These are phyloP conservation scores for Saccharomycopsis hybrid DNA, from an alignment of 1,139 yeast species.

Conservation along the genomic window DNA sequence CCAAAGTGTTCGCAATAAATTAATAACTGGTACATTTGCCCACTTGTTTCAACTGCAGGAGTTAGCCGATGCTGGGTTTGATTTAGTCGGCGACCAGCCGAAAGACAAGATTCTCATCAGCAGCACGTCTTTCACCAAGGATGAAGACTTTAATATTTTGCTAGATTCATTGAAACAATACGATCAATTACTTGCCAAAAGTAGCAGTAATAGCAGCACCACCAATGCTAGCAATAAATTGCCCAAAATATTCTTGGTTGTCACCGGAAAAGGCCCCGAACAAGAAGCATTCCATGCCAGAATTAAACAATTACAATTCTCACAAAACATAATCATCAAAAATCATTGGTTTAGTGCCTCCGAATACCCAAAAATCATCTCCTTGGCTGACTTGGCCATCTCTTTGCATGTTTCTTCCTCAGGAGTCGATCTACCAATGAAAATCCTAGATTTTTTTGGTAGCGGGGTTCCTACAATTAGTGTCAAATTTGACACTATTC, in stretches of 20 bases:
- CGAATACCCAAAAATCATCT: conserved; percentile 73
- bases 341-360: conserved; percentile 74
- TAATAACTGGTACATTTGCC: background rate
- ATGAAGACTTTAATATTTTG: conserved; percentile 75
- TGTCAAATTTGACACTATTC: conserved; percentile 64
- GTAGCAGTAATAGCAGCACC: background rate
- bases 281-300: conserved; percentile 42
- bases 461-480: conserved; percentile 92
- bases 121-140: conserved; percentile 93
- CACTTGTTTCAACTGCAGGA: conserved; percentile 1
- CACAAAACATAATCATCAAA: conserved; percentile 45
- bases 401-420: conserved; percentile 89
- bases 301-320: conserved; percentile 39
- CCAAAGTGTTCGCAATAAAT: background rate
- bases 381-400: conserved; percentile 79
- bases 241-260: conserved; percentile 56
- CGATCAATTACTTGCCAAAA: conserved; percentile 33
- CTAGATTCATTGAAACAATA: conserved; percentile 61
- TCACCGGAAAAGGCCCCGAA: conserved; percentile 95
- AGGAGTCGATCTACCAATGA: conserved; percentile 96
- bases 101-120: conserved; percentile 64
- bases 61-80: conserved; percentile 1
- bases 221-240: conserved; percentile 20
- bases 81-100: conserved; percentile 5
- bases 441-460: conserved; percentile 92